phyloP scores from a whole-genome alignment of 192 early-diverging fungal genomes.

The Gigaspora rosea region DNA sequence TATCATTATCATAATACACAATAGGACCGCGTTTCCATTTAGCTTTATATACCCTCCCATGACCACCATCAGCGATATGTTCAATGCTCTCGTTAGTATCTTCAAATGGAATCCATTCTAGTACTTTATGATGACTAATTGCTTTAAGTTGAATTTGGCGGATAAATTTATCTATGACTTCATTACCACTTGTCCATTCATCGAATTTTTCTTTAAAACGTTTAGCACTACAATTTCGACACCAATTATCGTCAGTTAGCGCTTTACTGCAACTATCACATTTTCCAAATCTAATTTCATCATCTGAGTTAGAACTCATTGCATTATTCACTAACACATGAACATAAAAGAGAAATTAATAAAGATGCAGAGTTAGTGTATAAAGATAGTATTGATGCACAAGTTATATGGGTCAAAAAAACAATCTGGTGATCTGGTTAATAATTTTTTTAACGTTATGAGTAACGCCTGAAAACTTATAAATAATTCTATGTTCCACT shows the following conservation, averaged over 20 bases:
- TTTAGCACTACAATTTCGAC: neutral
- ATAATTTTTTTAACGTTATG: too few species aligned
- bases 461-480: too few species aligned
- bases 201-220: neutral
- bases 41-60: conserved; percentile 19
- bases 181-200: conserved; percentile 11
- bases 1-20: neutral
- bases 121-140: neutral
- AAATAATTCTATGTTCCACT: too few species aligned
- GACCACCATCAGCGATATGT: neutral
- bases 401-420: too few species aligned
- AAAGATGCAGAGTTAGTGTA: too few species aligned
- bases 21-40: neutral
- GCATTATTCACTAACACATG: too few species aligned
- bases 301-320: too few species aligned
- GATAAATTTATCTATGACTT: conserved; percentile 12
- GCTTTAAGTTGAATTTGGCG: conserved; percentile 3
- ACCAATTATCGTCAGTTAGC: neutral
- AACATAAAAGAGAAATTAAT: too few species aligned
- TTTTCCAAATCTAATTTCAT: too few species aligned
- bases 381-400: too few species aligned
- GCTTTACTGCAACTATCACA: too few species aligned
- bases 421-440: too few species aligned
- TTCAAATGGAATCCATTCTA: conserved; percentile 9
- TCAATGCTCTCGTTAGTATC: neutral